phyloP scores from a whole-genome alignment of 2,329 filamentous ascomycete species.

The Triangularia setosa region DNA sequence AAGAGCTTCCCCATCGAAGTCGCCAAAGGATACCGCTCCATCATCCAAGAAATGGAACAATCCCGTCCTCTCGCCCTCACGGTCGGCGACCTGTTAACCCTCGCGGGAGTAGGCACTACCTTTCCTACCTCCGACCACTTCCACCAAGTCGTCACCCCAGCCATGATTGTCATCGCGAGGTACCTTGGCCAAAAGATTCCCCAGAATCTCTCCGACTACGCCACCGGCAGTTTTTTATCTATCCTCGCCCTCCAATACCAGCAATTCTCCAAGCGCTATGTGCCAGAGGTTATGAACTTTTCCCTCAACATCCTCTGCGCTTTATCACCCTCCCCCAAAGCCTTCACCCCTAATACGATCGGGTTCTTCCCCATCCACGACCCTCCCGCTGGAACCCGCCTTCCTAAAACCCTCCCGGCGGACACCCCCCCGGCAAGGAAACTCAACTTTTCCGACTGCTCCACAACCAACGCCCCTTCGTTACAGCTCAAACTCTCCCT shows the following conservation, averaged over 20 bases:
- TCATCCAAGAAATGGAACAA: constrained; percentile 56
- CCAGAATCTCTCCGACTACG: constrained; percentile 60
- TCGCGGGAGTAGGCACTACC: constrained; percentile 77
- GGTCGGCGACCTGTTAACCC: constrained; percentile 71
- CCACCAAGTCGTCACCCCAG: constrained; percentile 88
- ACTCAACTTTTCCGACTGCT: constrained; percentile 58
- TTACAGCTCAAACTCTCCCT: constrained; percentile 54
- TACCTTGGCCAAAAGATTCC: constrained; percentile 78
- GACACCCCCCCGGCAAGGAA: constrained; percentile 43
- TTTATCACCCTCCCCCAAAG: constrained; percentile 54
- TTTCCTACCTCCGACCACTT: constrained; percentile 98
- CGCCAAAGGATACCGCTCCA: constrained; percentile 70
- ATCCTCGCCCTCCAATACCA: constrained; percentile 82
- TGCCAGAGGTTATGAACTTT: constrained; percentile 85
- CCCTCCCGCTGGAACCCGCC: constrained; percentile 47
- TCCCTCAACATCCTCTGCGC: constrained; percentile 68
- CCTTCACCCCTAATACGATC: constrained; percentile 35
- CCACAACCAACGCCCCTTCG: constrained; percentile 19
- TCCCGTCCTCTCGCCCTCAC: constrained; percentile 49
- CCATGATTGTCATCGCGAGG: constrained; percentile 76
- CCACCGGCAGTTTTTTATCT: constrained; percentile 72
- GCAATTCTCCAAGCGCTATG: constrained; percentile 74
- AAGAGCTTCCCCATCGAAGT: constrained; percentile 80
- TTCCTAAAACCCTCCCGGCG: constrained; percentile 37
- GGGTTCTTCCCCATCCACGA: constrained; percentile 61